phyloP scores from a whole-genome alignment of 768 basidiomycete genomes.

The Fistulinella prunicolor region DNA sequence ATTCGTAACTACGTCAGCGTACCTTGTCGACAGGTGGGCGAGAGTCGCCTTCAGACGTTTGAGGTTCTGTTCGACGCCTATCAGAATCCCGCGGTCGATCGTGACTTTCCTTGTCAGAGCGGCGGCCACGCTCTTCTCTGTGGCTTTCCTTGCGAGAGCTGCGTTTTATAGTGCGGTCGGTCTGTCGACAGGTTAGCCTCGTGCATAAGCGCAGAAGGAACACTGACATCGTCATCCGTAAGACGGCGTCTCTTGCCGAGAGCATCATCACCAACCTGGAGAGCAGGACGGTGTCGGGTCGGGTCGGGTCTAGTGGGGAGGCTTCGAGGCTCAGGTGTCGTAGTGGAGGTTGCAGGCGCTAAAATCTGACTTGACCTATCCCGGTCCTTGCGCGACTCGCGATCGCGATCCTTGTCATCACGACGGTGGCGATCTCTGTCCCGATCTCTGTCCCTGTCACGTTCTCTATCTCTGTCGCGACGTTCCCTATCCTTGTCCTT shows the following conservation, averaged over 20 bases:
- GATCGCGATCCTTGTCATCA: constrained; percentile 63
- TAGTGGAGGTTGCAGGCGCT: constrained; percentile 28
- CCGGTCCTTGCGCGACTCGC: constrained; percentile 60
- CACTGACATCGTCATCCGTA: constrained; percentile 70
- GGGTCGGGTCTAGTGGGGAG: constrained; percentile 60
- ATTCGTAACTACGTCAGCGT: constrained; percentile 15
- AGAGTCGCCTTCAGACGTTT: constrained; percentile 48
- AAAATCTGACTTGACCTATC: constrained; percentile 40
- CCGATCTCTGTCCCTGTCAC: constrained; percentile 46
- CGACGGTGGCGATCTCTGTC: constrained; percentile 50
- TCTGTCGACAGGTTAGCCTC: constrained; percentile 36
- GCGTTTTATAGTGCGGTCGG: constrained; percentile 77
- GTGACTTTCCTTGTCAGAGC: constrained; percentile 66
- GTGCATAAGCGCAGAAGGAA: not conserved
- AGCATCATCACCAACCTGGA: constrained; percentile 53
- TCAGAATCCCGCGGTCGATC: constrained; percentile 68
- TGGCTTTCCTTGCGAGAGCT: constrained; percentile 75
- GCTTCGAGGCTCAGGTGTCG: constrained; percentile 49
- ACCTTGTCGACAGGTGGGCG: constrained; percentile 64
- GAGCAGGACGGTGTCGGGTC: constrained; percentile 49
- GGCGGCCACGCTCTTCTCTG: constrained; percentile 69
- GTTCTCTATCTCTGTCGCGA: constrained; percentile 43
- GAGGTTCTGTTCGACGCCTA: constrained; percentile 64
- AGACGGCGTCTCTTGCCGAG: constrained; percentile 71
- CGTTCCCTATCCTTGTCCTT: constrained; percentile 40